Evolutionary conservation across 1,139 yeast genomes (phyloP), one percentile per base, ranked within the genome.

Genomic region (Kluyveromyces marxianus): DNA sequence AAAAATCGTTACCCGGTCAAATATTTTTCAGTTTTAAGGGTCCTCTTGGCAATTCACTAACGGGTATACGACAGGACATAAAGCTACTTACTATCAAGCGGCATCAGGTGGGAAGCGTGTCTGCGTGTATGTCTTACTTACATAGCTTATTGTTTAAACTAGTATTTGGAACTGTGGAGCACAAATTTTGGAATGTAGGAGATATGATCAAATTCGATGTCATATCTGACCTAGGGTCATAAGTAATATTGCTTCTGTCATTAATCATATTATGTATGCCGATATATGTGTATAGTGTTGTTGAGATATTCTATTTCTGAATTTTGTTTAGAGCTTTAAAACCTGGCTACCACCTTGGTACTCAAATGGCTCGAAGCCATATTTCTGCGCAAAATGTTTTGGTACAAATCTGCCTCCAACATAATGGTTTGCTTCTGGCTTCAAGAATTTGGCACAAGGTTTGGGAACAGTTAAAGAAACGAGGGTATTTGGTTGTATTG

Each of bases 391-490:
- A 55, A 92, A 74, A 21, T 68, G 69, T 8, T 66, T 60, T 40
- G 80, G 77, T 28, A 92, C 76, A 58, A 92, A 92, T 43, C 98
- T 69, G 2, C 98, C 98, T 1, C 98, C 98, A 37, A 90, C 73
- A 63, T 80, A 92, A 62, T 92, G 98, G 3, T 55, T 48, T 2
- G 69, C 58, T 24, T 45, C 54, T 0, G 57, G 52, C 4, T 57
- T 54, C 52, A 86, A 76, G 50, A 66, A 68, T 40, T 61, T 58
- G 4, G 95, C 79, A 46, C 95, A 89, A 0, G 95, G 95, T 60
- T 92, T 92, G 4, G 98, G 98, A 0, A 96, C 97, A 0, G 97
- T 90, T 46, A 92, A 69, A 44, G 96, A 85, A 6, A 92, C 79
- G 47, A 92, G 70, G 55, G 80, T 79, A 4, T 74, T 66, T 0